Conservation (phyloP, 2,329 filamentous ascomycete species). For the Penicillium sp. region DNA sequence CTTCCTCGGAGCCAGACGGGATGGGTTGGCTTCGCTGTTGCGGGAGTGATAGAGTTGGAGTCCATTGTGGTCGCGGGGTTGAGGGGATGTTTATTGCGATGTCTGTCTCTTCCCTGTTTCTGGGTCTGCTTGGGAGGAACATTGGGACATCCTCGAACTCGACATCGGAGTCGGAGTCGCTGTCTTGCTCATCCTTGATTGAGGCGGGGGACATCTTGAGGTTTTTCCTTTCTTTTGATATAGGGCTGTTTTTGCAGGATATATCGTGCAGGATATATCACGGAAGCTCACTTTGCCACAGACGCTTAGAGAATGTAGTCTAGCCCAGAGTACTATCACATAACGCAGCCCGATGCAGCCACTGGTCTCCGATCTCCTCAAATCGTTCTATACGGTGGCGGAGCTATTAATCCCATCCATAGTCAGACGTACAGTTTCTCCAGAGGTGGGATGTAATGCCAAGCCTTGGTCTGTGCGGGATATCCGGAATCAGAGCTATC, state of each 20-base stretch:
- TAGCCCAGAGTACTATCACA: neutral
- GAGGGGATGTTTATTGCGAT: neutral
- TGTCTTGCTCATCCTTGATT: conserved; percentile 3
- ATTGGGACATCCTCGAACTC: conserved; percentile 20
- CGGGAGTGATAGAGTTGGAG: conserved; percentile 35
- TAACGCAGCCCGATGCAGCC: neutral
- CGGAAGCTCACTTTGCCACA: neutral
- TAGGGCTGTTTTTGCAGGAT: neutral
- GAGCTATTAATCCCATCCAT: neutral
- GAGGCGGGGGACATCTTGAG: neutral
- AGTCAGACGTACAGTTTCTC: neutral
- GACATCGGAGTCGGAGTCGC: conserved; percentile 14
- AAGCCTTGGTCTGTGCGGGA: conserved; percentile 28
- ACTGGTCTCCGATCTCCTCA: neutral
- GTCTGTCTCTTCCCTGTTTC: neutral
- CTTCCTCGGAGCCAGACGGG: conserved; percentile 49
- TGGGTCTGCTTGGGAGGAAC: neutral
- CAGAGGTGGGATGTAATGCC: conserved; percentile 25
- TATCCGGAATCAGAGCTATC: neutral
- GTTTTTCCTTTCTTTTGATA: too few species aligned
- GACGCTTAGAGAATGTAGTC: neutral
- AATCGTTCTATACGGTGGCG: neutral
- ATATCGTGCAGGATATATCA: conserved; percentile 1
- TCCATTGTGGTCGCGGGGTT: conserved; percentile 10
- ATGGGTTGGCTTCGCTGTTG: conserved; percentile 48